Evolutionary conservation across 805 yeast species (phyloP), one percentile per base, ranked within the genome.

Genomic region (Tetrapisispora namnaoensis): DNA sequence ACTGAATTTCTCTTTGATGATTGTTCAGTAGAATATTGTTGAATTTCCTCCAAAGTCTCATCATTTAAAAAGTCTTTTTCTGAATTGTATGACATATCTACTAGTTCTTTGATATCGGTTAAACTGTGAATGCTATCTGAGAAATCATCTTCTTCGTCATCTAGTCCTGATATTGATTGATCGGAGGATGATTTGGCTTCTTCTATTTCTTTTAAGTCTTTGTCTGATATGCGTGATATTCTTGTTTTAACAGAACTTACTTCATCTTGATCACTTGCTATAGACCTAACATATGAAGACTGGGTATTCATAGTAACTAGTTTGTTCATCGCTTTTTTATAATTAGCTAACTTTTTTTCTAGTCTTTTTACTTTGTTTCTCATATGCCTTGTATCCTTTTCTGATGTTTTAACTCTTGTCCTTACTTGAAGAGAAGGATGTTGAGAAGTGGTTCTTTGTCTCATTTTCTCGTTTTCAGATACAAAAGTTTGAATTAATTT

Each of bases 311-410:
- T 37, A 17, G 51, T 55, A 13, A 56, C 56, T 42, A 58, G 47
- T 32, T 58, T 55, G 27, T 58, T 48, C 44, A 64, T 53, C 2
- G 56, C 56, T 24, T 52, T 56, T 43, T 58, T 58, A 47, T 61
- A 65, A 40, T 51, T 56, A 7, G 57, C 59, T n/a, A 65, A 54
- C 49, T 63, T 59, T 39, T 51, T 57, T 46, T 66, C 68, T 41
- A 66, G 43, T 18, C 55, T 53, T 45, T 55, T 58, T 37, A 60
- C 60, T 54, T 60, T 65, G 32, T 51, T 52, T 45, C 57, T 60
- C 61, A 62, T 54, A 9, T 42, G 39, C 20, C 34, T 52, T 49
- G 32, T 49, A 28, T 41, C 44, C 8, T 42, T 46, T 3, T 46
- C 38, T 21, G 18, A 16, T 17, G 30, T 16, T 27, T 30, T 30